Base-by-base conservation (phyloP, 1,284 basidiomycete genomes). In the Austroboletus novae-zelandiae region DNA sequence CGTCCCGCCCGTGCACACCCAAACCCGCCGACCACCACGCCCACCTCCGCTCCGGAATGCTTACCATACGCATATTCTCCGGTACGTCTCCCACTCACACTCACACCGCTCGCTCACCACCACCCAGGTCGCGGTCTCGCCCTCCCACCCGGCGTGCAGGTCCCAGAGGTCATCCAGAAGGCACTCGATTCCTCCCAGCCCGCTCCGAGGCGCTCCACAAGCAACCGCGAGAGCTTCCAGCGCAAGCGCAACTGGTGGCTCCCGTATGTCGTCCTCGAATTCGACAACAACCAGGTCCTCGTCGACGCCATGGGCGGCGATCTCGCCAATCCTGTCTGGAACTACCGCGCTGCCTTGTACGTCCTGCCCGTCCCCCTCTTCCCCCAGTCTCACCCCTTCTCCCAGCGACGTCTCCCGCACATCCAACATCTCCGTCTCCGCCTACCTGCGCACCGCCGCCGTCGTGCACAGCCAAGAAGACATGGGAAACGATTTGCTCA, bases 241-340 rank as follows among this genome's bases (percentile, higher is more conserved):
- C 80, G 94, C 59, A 91, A 87, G 68, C 90, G 93, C 55, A 84
- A 84, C 67, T 97, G 94, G 94, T 98, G 93, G 92, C 78, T 99
- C 31, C 96, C 96, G 20, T 99, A 98, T 64, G 87, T 97, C 67
- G 94, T 97, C 36, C 84, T 98, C 57, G 95, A 98, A 71, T 99
- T 98, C 75, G 96, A 99, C 79, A 98, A 98, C 83, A 99, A 99
- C 73, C 95, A 99, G 71, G 88, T 99, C 57, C 75, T 99, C 59
- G 89, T 98, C 57, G 95, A 98, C 74, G 94, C 95, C 8, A 80
- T 98, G 57, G 94, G 91, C 6, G 96, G 96, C 32, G 93, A 98
- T 68, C 77, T 89, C 37, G 66, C 79, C 13, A 82, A 75, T 62
- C 96, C 96, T 1, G 82, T 92, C 44, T 99, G 95, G 95, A 95